Base-by-base conservation (phyloP, 352 stramenopile species). In the Blastocystis sp. region DNA sequence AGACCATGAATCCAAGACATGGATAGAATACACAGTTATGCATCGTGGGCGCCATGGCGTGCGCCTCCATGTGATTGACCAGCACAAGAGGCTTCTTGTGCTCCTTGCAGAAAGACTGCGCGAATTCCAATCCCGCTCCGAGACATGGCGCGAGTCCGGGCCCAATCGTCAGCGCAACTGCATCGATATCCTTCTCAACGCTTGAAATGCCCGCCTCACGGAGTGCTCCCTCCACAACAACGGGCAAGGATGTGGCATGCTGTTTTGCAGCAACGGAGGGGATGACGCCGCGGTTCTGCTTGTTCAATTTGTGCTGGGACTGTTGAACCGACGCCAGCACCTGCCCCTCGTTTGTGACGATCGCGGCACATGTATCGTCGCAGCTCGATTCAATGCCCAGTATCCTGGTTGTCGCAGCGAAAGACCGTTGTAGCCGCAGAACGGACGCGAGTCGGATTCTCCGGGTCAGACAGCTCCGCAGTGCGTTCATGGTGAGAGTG, bases 11-110 rank as follows among this genome's bases (percentile, higher is more conserved):
- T 14, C 24, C 48, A 45, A 84, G n/a, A 0, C 52, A 48, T 6
- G 74, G 74, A 52, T 68, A 84, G 38, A 63, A 63, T 4, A 84
- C 52, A 14, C 38, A 40, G 34, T 69, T 48, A 9, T 76, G 10
- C 19, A 78, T 78, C 42, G 78, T 68, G 7, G 78, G n/a, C 10
- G 54, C 63, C 78, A 88, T 79, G n/a, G 78, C 78, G 60, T 88
- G 78, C 7, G 40, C 78, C 57, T 88, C 78, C 78, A 88, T 88
- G 42, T 88, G 78, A 88, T 88, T 48, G 14, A 88, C 78, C 6
- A 66, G 78, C 14, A 88, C 48, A 14, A 88, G 57, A 21, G 78
- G 78, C n/a, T 65, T 48, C 21, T 78, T 42, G n/a, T 62, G 34
- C 34, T 88, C 34, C 54, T 57, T 59, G 48, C 78, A 88, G 17